Base-by-base conservation (phyloP, 257 asterid species). In the Solanum tacnaense region DNA sequence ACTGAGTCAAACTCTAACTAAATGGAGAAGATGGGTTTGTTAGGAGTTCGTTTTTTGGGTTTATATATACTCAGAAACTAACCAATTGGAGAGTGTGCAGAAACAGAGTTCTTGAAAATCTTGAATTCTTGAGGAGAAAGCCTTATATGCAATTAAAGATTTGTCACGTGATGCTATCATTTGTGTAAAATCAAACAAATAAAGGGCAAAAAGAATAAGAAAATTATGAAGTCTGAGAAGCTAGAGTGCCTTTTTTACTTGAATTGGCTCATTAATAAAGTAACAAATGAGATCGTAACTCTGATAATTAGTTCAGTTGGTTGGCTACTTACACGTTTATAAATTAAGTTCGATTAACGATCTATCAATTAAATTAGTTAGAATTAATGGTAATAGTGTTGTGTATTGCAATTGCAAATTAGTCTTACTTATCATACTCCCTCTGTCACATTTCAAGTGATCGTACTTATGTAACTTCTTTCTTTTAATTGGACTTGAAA, bases 61-160 rank as follows among this genome's bases (percentile, higher is more conserved):
- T 25, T 88, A 46, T 49, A 49, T 29, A 49, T 49, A 18, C 41
- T 31, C 70, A 31, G 70, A 82, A 49, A 18, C 70, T 10, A 82
- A 31, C 70, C 41, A 82, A 49, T 82, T 46, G 36, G 15, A 18
- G 44, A 82, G 29, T 46, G 31, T 1, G 68, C 1, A 46, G 29
- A 82, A 82, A 49, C 41, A 27, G 85, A 49, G 36, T 79, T 79
- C 85, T 44, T 79, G 32, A 34, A 67, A 27, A 23, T 75, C 49
- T 75, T 75, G 29, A 82, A 81, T 81, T 81, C 41, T 81, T 18
- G 68, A 44, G 29, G 75, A 75, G 83, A 86, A 88, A 91, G 90
- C 89, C 2, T 92, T 94, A 96, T 93, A 96, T 93, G 96, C 94
- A 90, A 91, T 92, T 91, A 91, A 92, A 93, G 91, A 89, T 89